Conservation (phyloP, 176 grass and related monocot genomes). For the Poa annua region DNA sequence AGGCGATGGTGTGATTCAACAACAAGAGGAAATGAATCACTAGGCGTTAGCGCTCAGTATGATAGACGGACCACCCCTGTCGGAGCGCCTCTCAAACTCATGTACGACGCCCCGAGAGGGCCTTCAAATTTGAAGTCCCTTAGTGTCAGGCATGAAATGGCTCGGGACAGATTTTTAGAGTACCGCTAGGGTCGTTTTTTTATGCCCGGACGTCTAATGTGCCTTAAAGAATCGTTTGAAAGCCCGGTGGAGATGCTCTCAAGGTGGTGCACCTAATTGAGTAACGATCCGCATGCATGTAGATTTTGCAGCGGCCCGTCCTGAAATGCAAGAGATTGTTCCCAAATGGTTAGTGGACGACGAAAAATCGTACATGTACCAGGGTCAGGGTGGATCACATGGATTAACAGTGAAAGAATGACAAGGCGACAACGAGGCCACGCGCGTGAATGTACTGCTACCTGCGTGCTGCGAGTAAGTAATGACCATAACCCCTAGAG, state of each 20-base stretch:
- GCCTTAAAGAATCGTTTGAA: no score
- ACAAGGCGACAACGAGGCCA: slow-evolving; percentile 38
- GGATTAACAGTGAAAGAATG: slow-evolving; percentile 41
- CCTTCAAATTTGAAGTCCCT: no score
- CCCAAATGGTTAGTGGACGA: not conserved
- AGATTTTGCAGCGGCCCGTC: not conserved
- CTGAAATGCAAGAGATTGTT: not conserved
- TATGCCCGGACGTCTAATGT: no score
- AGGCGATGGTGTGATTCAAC: no score
- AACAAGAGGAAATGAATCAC: no score
- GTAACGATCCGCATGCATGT: not conserved
- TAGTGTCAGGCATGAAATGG: no score
- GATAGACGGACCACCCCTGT: no score
- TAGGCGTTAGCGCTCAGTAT: no score
- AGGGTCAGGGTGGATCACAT: slow-evolving; percentile 10
- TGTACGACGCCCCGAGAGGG: no score
- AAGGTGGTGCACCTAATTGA: not conserved
- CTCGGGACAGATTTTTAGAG: no score
- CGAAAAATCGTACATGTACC: not conserved
- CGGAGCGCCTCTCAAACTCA: no score
- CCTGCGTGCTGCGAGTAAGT: not conserved
- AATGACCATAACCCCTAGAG: slow-evolving; percentile 6
- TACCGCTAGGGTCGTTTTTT: no score
- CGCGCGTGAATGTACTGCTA: not conserved
- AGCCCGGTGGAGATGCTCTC: not conserved